phyloP scores from a whole-genome alignment of 805 yeast genomes.

The Nakazawaea ishiwadae region DNA sequence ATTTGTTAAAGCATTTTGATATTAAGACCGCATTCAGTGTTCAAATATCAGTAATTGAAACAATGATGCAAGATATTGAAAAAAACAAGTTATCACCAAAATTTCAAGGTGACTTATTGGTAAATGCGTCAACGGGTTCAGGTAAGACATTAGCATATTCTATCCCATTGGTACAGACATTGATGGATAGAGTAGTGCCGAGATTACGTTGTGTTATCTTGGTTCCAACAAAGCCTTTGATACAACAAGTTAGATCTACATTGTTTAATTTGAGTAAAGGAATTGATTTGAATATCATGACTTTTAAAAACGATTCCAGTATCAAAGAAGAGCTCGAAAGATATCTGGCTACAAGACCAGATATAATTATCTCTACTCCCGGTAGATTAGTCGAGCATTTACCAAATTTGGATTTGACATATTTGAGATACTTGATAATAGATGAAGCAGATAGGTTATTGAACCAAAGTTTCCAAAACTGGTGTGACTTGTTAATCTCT shows the following conservation, averaged over 20 bases:
- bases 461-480: slow-evolving; percentile 89
- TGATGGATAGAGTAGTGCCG: slow-evolving; percentile 63
- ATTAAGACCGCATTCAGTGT: slow-evolving; percentile 68
- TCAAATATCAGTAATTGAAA: slow-evolving; percentile 63
- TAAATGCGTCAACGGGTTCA: slow-evolving; percentile 93
- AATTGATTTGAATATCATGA: slow-evolving; percentile 57
- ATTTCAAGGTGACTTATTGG: slow-evolving; percentile 70
- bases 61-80: slow-evolving; percentile 39
- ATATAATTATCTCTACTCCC: slow-evolving; percentile 67
- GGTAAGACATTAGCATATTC: slow-evolving; percentile 92
- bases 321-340: slow-evolving; percentile 58
- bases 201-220: slow-evolving; percentile 69
- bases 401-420: slow-evolving; percentile 37
- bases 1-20: slow-evolving; percentile 39
- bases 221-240: slow-evolving; percentile 88
- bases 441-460: slow-evolving; percentile 83
- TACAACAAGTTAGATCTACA: slow-evolving; percentile 73
- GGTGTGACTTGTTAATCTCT: slow-evolving; percentile 62
- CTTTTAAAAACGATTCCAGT: slow-evolving; percentile 51
- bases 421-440: slow-evolving; percentile 59
- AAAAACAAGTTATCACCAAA: slow-evolving; percentile 41
- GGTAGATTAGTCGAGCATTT: slow-evolving; percentile 82
- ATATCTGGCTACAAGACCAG: slow-evolving; percentile 48
- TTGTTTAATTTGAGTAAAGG: slow-evolving; percentile 59
- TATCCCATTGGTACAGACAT: slow-evolving; percentile 73